A percentile compares a stretch with the other conserved stretches of the same genome.
Conservation (phyloP, 164 flowering plant genomes). For the Vitis riparia region DNA sequence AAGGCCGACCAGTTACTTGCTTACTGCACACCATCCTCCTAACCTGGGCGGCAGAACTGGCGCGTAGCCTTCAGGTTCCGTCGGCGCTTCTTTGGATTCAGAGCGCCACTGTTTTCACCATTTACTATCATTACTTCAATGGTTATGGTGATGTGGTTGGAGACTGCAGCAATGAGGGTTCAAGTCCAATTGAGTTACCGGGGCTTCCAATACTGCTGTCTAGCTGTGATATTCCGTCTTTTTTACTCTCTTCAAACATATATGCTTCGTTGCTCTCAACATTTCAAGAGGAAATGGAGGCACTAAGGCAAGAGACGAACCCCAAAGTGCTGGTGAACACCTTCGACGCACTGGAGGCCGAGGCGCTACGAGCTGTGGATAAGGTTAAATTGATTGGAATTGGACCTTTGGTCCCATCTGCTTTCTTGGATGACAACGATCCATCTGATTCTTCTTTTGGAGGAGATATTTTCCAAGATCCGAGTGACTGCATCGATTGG, state of each 20-base stretch:
- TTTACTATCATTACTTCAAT: constrained; percentile 17
- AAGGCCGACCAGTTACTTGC: not conserved
- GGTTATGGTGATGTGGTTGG: constrained; percentile 8
- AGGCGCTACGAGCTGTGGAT: not conserved
- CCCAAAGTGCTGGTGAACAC: constrained; percentile 18
- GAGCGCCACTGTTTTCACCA: constrained; percentile 16
- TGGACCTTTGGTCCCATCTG: constrained; percentile 25
- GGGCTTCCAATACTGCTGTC: too few relatives aligned
- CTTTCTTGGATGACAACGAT: constrained; percentile 8
- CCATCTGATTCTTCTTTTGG: constrained; percentile 6
- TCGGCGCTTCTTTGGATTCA: constrained; percentile 22
- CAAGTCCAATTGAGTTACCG: too few relatives aligned
- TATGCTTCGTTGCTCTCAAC: not conserved
- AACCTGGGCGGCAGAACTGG: constrained; percentile 22
- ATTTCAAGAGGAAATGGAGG: constrained; percentile 1
- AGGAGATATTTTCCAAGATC: not conserved
- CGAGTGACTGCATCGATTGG: constrained; percentile 16
- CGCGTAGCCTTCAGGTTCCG: constrained; percentile 14
- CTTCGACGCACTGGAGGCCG: constrained; percentile 12
- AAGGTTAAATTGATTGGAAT: constrained; percentile 8
- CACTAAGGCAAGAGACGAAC: not conserved
- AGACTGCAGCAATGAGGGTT: not conserved
- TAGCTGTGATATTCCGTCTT: too few relatives aligned
- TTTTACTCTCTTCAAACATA: too few relatives aligned
- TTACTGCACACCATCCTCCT: constrained; percentile 16